Evolutionary conservation across 2,329 filamentous ascomycete species (phyloP).

Genomic region (Zasmidium cellare): DNA sequence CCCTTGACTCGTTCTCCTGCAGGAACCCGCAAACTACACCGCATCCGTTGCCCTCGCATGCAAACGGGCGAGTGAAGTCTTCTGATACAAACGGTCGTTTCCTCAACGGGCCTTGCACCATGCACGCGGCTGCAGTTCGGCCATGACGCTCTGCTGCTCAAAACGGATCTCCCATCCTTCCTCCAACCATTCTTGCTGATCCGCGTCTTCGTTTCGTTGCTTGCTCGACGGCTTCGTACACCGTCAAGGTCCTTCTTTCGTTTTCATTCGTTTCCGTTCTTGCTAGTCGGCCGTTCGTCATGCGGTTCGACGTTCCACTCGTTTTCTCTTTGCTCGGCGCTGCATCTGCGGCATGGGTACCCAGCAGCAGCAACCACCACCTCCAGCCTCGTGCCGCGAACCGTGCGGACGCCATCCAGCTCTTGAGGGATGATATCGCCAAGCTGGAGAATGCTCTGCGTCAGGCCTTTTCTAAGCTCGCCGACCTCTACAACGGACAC

Average conservation of each 20-base stretch:
- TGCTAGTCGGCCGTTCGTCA: slow-evolving; percentile 10
- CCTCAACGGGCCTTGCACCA: slow-evolving; percentile 7
- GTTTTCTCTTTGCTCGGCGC: slow-evolving; percentile 20
- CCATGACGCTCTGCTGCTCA: slow-evolving; percentile 14
- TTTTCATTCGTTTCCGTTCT: slow-evolving; percentile 12
- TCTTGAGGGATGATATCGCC: slow-evolving; percentile 18
- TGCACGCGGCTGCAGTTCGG: slow-evolving; percentile 17
- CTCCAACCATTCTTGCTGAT: slow-evolving; percentile 13
- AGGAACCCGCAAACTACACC: slow-evolving; percentile 21
- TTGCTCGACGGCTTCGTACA: slow-evolving; percentile 16
- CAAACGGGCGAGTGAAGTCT: slow-evolving; percentile 13
- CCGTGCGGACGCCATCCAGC: slow-evolving; percentile 12
- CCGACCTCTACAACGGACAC: slow-evolving; percentile 15
- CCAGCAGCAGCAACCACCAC: slow-evolving; percentile 18
- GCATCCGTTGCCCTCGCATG: slow-evolving; percentile 14
- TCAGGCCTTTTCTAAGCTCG: slow-evolving; percentile 14
- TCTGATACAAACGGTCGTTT: slow-evolving; percentile 14
- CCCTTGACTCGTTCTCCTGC: slow-evolving; percentile 10
- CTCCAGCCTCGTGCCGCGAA: slow-evolving; percentile 10
- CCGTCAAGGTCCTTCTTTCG: slow-evolving; percentile 10
- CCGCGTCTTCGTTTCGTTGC: slow-evolving; percentile 11
- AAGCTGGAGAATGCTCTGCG: slow-evolving; percentile 20
- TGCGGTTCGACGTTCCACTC: slow-evolving; percentile 26
- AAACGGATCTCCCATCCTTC: slow-evolving; percentile 13
- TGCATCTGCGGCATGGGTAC: slow-evolving; percentile 27